Conservation (phyloP, 805 yeast species). For the Candida schatavii region DNA sequence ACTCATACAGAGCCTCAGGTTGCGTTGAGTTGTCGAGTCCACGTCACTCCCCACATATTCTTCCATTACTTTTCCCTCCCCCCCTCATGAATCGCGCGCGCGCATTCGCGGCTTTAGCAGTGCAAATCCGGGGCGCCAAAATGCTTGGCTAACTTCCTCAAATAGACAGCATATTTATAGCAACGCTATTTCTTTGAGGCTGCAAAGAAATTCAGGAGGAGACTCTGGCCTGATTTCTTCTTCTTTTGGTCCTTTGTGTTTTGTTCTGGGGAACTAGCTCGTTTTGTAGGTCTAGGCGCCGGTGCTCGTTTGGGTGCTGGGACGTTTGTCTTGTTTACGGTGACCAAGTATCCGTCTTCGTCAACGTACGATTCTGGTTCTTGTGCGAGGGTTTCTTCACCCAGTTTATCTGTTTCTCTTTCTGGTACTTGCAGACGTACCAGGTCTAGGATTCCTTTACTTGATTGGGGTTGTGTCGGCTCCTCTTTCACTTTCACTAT, state of each 20-base stretch:
- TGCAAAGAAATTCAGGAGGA: constrained; percentile 49
- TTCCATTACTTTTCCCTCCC: too few species aligned
- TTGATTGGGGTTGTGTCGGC: background rate
- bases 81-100: too few species aligned
- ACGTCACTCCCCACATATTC: too few species aligned
- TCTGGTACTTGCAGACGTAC: constrained; percentile 2
- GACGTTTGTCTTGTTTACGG: constrained; percentile 25
- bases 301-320: constrained; percentile 12
- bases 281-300: constrained; percentile 8
- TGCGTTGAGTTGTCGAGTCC: too few species aligned
- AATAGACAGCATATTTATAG: too few species aligned
- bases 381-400: constrained; percentile 5
- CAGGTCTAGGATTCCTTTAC: constrained; percentile 4
- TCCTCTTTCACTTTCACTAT: constrained; percentile 5
- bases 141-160: too few species aligned
- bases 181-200: constrained; percentile 18
- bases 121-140: too few species aligned
- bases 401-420: constrained; percentile 8
- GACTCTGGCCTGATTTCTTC: constrained; percentile 39
- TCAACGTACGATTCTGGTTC: constrained; percentile 28
- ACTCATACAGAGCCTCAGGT: too few species aligned
- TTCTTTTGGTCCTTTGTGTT: constrained; percentile 19
- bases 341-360: constrained; percentile 51
- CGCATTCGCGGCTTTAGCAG: too few species aligned
- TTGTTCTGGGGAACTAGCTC: constrained; percentile 5